Evolutionary conservation across 2,329 filamentous ascomycete genomes (phyloP).

Genomic region (Botrytis aclada): DNA sequence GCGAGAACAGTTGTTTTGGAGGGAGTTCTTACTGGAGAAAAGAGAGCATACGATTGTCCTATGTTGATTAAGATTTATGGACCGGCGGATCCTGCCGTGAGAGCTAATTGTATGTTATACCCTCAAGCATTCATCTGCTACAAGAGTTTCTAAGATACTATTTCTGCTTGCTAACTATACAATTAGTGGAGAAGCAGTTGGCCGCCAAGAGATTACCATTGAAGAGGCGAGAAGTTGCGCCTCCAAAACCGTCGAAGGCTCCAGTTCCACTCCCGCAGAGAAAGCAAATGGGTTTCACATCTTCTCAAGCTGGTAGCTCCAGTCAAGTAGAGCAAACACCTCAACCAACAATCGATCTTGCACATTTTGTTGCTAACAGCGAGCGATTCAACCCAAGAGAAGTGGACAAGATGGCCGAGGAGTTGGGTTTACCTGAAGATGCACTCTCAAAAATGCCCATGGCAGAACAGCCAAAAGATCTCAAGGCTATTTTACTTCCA

Average conservation of each 20-base stretch:
- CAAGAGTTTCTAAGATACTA: background rate
- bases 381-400: constrained; percentile 62
- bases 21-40: constrained; percentile 64
- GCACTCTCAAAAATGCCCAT: constrained; percentile 68
- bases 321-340: constrained; percentile 22
- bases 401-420: constrained; percentile 68
- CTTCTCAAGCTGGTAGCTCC: constrained; percentile 27
- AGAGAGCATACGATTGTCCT: constrained; percentile 68
- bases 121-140: background rate
- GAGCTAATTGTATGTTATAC: constrained; percentile 39
- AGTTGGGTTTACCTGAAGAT: constrained; percentile 52
- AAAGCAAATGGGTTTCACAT: constrained; percentile 30
- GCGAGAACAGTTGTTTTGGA: constrained; percentile 61
- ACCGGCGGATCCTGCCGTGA: constrained; percentile 52
- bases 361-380: constrained; percentile 63
- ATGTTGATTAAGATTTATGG: constrained; percentile 68
- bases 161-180: background rate
- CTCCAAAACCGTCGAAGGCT: constrained; percentile 50
- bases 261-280: constrained; percentile 50
- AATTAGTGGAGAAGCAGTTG: constrained; percentile 1
- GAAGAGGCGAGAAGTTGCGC: constrained; percentile 34
- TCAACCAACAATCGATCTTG: constrained; percentile 27
- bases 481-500: constrained; percentile 68
- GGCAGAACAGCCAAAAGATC: constrained; percentile 62
- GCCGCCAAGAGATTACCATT: constrained; percentile 12